A percentile compares a stretch with the other conserved stretches of the same genome.
Evolutionary conservation across 805 yeast genomes (phyloP).

Genomic region (Saturnispora mendoncae): DNA sequence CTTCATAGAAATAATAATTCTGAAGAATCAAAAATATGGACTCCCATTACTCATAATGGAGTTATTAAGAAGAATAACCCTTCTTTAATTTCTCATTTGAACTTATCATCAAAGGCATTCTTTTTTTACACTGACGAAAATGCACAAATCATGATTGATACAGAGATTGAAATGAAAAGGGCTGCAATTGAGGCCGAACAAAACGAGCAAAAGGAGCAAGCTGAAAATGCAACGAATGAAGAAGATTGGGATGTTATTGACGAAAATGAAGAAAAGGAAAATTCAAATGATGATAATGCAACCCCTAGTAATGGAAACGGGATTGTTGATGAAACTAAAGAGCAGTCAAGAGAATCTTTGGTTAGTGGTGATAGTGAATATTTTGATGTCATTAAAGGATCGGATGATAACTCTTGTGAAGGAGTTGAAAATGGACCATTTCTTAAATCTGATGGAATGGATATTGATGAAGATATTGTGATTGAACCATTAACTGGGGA

Average conservation of each 20-base stretch:
- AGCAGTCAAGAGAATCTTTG: conserved; percentile 1
- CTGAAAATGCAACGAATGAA: neutral
- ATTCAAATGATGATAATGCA: neutral
- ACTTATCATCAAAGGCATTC: conserved; percentile 1
- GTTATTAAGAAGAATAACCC: conserved; percentile 4
- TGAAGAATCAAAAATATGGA: conserved; percentile 6
- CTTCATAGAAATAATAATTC: neutral
- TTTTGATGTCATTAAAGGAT: neutral
- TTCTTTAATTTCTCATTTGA: conserved; percentile 2
- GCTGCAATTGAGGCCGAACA: neutral
- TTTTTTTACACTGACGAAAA: conserved; percentile 6
- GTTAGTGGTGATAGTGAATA: neutral
- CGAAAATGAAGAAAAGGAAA: neutral
- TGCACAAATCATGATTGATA: neutral
- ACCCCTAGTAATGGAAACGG: neutral
- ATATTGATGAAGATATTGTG: neutral
- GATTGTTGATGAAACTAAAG: too few species aligned
- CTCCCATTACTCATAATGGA: conserved; percentile 6
- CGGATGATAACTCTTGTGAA: neutral
- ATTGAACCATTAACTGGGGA: neutral
- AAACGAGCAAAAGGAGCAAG: neutral
- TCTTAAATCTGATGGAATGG: neutral
- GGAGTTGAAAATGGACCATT: neutral
- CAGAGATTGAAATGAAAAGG: neutral
- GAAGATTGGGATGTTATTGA: neutral